phyloP scores from a whole-genome alignment of 495 filamentous ascomycete genomes.

The Bacidia gigantensis region DNA sequence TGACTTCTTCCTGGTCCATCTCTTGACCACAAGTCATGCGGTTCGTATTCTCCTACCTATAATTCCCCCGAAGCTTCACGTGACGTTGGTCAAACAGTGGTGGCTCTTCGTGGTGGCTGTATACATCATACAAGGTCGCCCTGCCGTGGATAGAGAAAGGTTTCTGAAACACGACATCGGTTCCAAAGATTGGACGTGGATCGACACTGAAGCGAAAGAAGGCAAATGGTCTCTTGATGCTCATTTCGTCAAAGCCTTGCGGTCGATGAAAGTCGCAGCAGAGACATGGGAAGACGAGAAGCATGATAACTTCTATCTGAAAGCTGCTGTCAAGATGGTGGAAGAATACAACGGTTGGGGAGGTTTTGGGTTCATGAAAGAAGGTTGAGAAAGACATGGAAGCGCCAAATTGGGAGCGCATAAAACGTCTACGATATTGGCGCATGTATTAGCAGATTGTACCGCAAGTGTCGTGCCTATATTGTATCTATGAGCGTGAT shows the following conservation, averaged over 20 bases:
- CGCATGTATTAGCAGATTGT: neutral
- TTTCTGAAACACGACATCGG: constrained; percentile 46
- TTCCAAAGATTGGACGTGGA: constrained; percentile 63
- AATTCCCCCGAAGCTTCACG: constrained; percentile 57
- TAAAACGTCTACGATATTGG: neutral
- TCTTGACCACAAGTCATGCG: constrained; percentile 75
- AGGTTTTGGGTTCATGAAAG: neutral
- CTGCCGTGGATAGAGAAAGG: constrained; percentile 43
- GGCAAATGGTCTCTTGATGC: constrained; percentile 53
- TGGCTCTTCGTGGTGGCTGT: constrained; percentile 70
- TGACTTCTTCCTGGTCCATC: constrained; percentile 75
- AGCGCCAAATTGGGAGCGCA: neutral
- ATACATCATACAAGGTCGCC: constrained; percentile 63
- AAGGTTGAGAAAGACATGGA: neutral
- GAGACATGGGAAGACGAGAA: constrained; percentile 68
- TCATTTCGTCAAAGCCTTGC: constrained; percentile 70
- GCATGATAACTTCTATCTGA: constrained; percentile 51
- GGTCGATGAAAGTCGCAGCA: constrained; percentile 60
- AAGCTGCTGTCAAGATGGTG: constrained; percentile 57
- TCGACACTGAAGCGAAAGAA: constrained; percentile 51
- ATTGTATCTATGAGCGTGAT: neutral
- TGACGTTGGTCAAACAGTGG: constrained; percentile 67
- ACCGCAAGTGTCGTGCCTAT: neutral
- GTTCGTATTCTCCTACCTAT: constrained; percentile 71
- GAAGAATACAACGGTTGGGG: constrained; percentile 67